phyloP scores from a whole-genome alignment of 306 rosid species.

The Medicago truncatula region DNA sequence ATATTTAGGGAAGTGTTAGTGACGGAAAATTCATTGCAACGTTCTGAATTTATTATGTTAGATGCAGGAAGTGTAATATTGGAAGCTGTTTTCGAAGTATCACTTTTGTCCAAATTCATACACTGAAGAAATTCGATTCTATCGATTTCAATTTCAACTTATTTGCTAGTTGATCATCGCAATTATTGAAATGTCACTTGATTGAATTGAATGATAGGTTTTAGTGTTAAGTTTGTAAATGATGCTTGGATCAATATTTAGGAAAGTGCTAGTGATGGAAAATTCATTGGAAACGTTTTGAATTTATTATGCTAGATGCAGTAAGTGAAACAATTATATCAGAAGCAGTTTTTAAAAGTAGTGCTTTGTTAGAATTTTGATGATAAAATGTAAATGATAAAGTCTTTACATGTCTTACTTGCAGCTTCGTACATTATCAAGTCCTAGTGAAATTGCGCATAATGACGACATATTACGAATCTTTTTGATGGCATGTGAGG shows the following conservation, averaged over 20 bases:
- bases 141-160: too few species aligned
- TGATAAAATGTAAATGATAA: conserved; percentile 3
- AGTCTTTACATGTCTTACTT: conserved; percentile 44
- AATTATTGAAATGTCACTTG: too few species aligned
- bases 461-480: conserved; percentile 90
- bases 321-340: background rate
- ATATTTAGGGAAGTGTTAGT: background rate
- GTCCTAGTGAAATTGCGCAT: conserved; percentile 86
- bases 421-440: conserved; percentile 90
- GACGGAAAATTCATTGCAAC: background rate
- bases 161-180: too few species aligned
- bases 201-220: too few species aligned
- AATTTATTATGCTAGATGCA: conserved; percentile 23
- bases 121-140: too few species aligned
- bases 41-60: conserved; percentile 25
- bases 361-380: background rate
- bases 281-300: conserved; percentile 17
- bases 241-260: conserved; percentile 5
- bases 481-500: conserved; percentile 92
- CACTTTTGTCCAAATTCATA: background rate
- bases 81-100: conserved; percentile 7
- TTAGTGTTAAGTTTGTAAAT: too few species aligned
- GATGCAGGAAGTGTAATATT: conserved; percentile 9
- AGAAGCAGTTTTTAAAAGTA: conserved; percentile 7
- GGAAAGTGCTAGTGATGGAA: background rate